These are phyloP conservation scores for Vitis rupestris DNA, from an alignment of 164 flowering plant genomes.

Conservation along the genomic window DNA sequence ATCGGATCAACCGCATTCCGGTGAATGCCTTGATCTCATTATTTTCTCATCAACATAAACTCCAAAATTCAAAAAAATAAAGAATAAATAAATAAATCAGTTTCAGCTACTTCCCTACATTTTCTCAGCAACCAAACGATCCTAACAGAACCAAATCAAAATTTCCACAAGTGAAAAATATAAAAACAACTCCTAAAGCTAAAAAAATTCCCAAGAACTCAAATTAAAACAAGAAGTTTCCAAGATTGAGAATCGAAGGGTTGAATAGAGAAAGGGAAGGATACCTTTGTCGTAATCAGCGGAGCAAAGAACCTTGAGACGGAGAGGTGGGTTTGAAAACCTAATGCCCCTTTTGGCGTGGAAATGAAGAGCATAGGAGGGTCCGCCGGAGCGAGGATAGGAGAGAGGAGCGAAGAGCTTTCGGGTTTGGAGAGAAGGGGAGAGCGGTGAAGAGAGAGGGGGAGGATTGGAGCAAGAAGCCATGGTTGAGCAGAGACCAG, in stretches of 20 bases:
- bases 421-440: not conserved
- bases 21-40: too few species aligned
- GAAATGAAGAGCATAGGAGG: conserved; percentile 10
- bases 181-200: not conserved
- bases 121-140: too few species aligned
- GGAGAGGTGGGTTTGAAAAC: conserved; percentile 2
- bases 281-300: conserved; percentile 2
- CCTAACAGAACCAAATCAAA: not conserved
- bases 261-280: too few species aligned
- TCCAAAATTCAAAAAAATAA: too few species aligned
- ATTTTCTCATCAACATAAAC: too few species aligned
- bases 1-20: too few species aligned
- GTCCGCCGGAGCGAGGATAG: not conserved
- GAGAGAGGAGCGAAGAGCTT: not conserved
- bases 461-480: not conserved
- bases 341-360: not conserved
- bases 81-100: too few species aligned
- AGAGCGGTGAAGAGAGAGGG: conserved; percentile 6
- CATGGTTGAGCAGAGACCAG: too few species aligned
- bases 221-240: too few species aligned
- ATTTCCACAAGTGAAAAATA: not conserved
- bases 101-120: too few species aligned
- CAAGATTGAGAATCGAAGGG: too few species aligned
- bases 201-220: too few species aligned
- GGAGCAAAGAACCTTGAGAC: conserved; percentile 8